These are phyloP conservation scores for Pleurotus pulmonarius DNA, from an alignment of 768 basidiomycete species.

Conservation along the genomic window DNA sequence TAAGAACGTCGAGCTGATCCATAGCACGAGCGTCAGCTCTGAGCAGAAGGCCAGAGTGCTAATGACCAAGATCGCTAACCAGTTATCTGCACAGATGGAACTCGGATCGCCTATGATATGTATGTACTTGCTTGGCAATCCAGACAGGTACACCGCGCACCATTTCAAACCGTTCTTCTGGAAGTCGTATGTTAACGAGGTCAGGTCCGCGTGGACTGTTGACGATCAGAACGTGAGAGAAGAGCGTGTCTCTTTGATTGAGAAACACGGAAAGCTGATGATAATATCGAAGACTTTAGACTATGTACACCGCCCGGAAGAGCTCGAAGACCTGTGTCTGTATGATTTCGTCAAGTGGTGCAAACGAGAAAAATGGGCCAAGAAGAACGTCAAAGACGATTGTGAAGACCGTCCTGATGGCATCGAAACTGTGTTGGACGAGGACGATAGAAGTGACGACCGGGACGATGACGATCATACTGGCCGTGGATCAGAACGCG, in stretches of 20 bases:
- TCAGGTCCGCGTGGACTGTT: constrained; percentile 6
- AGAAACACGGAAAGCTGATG: constrained; percentile 12
- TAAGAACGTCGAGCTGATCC: background rate
- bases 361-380: too few species aligned
- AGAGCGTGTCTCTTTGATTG: constrained; percentile 17
- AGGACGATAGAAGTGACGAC: too few species aligned
- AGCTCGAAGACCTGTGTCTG: constrained; percentile 9
- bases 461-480: too few species aligned
- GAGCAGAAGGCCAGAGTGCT: constrained; percentile 16
- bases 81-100: constrained; percentile 22
- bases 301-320: constrained; percentile 10
- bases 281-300: constrained; percentile 16
- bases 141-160: too few species aligned
- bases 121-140: constrained; percentile 20
- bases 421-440: too few species aligned
- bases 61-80: constrained; percentile 24
- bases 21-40: background rate
- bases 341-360: constrained; percentile 14
- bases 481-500: too few species aligned
- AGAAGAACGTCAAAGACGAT: too few species aligned
- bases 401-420: too few species aligned
- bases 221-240: constrained; percentile 4
- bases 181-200: too few species aligned
- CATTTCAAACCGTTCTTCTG: too few species aligned
- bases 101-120: constrained; percentile 24